phyloP scores from a whole-genome alignment of 2,329 filamentous ascomycete species.

The Neobulgaria alba region DNA sequence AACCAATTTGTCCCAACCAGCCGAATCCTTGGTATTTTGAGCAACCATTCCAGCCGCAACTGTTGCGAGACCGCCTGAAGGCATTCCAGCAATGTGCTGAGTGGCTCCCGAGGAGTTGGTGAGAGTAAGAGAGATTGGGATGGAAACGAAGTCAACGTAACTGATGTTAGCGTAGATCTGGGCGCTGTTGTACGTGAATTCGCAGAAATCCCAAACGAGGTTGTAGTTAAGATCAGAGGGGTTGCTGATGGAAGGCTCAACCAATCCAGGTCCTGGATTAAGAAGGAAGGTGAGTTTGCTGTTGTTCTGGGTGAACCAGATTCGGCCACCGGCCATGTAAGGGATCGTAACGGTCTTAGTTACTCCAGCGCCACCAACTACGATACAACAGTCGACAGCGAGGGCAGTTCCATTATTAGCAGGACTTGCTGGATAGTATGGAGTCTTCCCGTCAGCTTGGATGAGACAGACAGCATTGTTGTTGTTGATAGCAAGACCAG shows the following conservation, averaged over 20 bases:
- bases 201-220: conserved; percentile 56
- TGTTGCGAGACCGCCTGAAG: conserved; percentile 43
- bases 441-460: conserved; percentile 55
- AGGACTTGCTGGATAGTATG: conserved; percentile 57
- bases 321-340: conserved; percentile 59
- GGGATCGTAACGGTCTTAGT: conserved; percentile 57
- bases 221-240: conserved; percentile 51
- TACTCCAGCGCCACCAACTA: conserved; percentile 53
- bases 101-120: conserved; percentile 33
- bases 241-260: conserved; percentile 69
- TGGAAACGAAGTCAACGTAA: conserved; percentile 64
- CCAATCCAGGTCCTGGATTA: conserved; percentile 62
- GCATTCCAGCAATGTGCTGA: conserved; percentile 47
- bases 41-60: conserved; percentile 45
- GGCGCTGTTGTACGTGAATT: conserved; percentile 54
- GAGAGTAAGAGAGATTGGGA: conserved; percentile 49
- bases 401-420: conserved; percentile 41
- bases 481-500: conserved; percentile 52
- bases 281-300: conserved; percentile 55
- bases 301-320: conserved; percentile 62
- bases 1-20: conserved; percentile 50
- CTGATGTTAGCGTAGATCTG: conserved; percentile 61
- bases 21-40: conserved; percentile 47
- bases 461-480: conserved; percentile 54
- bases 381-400: conserved; percentile 51